Evolutionary conservation across 1,284 basidiomycete genomes (phyloP).

Genomic region (Pterulicium gracile): DNA sequence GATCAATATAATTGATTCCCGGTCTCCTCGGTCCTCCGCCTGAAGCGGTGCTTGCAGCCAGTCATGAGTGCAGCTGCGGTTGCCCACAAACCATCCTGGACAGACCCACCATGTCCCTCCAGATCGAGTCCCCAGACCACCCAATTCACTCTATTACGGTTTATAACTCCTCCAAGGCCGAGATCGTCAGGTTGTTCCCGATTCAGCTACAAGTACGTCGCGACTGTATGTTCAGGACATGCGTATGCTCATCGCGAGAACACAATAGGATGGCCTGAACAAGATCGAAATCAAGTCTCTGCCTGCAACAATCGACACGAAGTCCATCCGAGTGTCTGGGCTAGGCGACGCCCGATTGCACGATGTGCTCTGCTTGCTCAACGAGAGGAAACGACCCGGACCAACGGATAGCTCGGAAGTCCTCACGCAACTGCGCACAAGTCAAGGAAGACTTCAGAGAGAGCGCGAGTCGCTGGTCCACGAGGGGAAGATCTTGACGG

Average conservation of each 20-base stretch:
- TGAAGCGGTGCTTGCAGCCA: too few species aligned
- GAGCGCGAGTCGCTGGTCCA: conserved; percentile 27
- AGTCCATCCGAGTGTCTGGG: conserved; percentile 38
- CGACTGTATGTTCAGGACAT: conserved; percentile 1
- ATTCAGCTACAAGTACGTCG: conserved; percentile 20
- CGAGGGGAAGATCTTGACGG: conserved; percentile 28
- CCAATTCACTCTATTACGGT: conserved; percentile 24
- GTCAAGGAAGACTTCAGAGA: conserved; percentile 22
- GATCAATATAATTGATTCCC: too few species aligned
- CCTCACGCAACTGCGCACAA: conserved; percentile 23
- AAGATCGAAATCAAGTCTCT: conserved; percentile 35
- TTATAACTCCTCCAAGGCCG: conserved; percentile 24
- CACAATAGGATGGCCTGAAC: conserved; percentile 33
- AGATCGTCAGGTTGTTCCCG: conserved; percentile 21
- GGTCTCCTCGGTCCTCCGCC: too few species aligned
- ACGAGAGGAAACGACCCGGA: conserved; percentile 11
- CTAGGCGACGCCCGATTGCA: conserved; percentile 32
- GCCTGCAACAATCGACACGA: conserved; percentile 33
- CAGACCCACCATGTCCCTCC: conserved; percentile 1
- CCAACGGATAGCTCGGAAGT: conserved; percentile 18
- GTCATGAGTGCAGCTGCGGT: too few species aligned
- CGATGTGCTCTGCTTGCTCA: conserved; percentile 34
- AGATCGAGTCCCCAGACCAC: conserved; percentile 11
- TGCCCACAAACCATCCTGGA: too few species aligned
- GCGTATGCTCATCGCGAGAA: background rate